Conservation (phyloP, 1,139 yeast species). For the Geotrichum cucujoidarum region DNA sequence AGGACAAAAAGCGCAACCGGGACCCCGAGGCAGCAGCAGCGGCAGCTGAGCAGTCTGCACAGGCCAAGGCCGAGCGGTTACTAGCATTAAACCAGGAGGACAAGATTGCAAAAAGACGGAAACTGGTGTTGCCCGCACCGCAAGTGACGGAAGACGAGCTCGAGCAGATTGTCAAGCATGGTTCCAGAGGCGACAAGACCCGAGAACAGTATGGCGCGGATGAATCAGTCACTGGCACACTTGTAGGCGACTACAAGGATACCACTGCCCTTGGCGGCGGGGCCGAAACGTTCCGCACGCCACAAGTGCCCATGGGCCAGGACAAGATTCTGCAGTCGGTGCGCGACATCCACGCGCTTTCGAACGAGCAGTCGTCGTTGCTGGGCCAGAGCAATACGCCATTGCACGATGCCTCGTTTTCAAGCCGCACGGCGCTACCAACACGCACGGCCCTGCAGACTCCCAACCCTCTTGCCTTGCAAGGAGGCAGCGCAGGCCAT, state of each 20-base stretch:
- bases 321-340: slow-evolving; percentile 30
- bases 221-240: slow-evolving; percentile 25
- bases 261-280: background rate
- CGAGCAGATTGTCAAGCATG: slow-evolving; percentile 33
- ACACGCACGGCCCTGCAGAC: slow-evolving; percentile 16
- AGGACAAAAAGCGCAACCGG: slow-evolving; percentile 34
- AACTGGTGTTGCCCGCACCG: slow-evolving; percentile 53
- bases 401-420: slow-evolving; percentile 22
- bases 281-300: slow-evolving; percentile 20
- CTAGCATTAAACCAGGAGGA: slow-evolving; percentile 37
- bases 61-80: slow-evolving; percentile 40
- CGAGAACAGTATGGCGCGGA: slow-evolving; percentile 24
- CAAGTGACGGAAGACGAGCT: slow-evolving; percentile 39
- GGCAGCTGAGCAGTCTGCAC: slow-evolving; percentile 32
- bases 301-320: slow-evolving; percentile 22
- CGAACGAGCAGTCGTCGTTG: slow-evolving; percentile 32
- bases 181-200: slow-evolving; percentile 27
- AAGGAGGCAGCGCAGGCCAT: slow-evolving; percentile 4
- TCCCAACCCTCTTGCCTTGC: slow-evolving; percentile 24
- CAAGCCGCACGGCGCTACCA: slow-evolving; percentile 15
- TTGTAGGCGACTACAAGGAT: slow-evolving; percentile 22
- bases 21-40: slow-evolving; percentile 22
- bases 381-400: slow-evolving; percentile 32
- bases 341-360: slow-evolving; percentile 30
- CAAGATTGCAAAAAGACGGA: slow-evolving; percentile 47